Evolutionary conservation across 2,329 filamentous ascomycete species (phyloP), one percentile per base, ranked within the genome.

Genomic region (Trichoderma polysporum): DNA sequence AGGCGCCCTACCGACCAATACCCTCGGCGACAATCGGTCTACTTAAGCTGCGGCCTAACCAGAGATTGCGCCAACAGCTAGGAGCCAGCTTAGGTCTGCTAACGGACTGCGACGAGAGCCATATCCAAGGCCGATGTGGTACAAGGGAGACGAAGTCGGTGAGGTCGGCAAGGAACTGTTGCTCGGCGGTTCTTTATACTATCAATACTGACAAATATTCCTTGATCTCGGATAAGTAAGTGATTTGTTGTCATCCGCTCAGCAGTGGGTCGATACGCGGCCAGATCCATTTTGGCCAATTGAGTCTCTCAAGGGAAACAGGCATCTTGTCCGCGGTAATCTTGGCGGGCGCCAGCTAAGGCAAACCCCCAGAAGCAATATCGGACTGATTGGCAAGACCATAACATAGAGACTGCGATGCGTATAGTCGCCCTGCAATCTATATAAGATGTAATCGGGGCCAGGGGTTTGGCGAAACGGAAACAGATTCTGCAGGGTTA

Each of bases 111-210:
- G 17, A 47, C 39, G 52, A 57, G 19, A 29, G 37, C 27, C 61
- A 65, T 65, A 17, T 35, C 52, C 61, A 35, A 37, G 29, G 39
- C 52, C 52, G 35, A 47, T 13, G 31, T 57, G 27, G 27, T 35
- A 65, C 50, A 57, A 47, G 53, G 52, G 45, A 49, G 19, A 65
- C 61, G 50, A 57, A 65, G 59, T 63, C 59, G 59, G 59, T 63
- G 59, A 63, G 59, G 49, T 22, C 5, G 49, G 49, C 59, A 63
- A 49, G 59, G 49, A 27, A 35, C 49, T n/a, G 35, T 53, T 27
- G 31, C 35, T 64, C 59, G 39, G 33, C 15, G 35, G 6, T 45
- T 61, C 58, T 53, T 64, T 53, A 64, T 64, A 50, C 25, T 15
- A 56, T 45, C 52, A 19, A 41, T 31, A 56, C 52, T 56, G 60